These are phyloP conservation scores for Lipomyces spencermartinsiae DNA, from an alignment of 805 yeast genomes.

Conservation along the genomic window DNA sequence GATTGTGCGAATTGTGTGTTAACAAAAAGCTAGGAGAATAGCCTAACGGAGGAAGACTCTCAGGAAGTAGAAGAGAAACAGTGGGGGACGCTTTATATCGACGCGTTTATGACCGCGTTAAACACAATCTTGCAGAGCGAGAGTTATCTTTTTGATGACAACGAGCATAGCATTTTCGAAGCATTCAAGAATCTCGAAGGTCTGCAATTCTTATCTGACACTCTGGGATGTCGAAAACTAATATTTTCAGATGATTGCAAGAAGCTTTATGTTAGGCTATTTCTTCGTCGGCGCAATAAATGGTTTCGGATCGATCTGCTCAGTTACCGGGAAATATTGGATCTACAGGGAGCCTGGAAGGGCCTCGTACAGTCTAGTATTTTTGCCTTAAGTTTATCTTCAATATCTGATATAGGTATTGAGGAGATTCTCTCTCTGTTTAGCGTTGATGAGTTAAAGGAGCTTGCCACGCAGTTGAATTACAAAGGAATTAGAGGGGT, in stretches of 20 bases:
- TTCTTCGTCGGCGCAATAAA: conserved; percentile 27
- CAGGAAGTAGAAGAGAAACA: background rate
- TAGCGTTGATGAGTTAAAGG: conserved; percentile 31
- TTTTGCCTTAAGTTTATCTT: conserved; percentile 8
- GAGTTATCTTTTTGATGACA: conserved; percentile 27
- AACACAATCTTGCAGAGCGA: conserved; percentile 33
- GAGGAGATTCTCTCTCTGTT: conserved; percentile 27
- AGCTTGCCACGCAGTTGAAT: conserved; percentile 19
- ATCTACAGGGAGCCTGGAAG: conserved; percentile 20
- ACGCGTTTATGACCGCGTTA: conserved; percentile 30
- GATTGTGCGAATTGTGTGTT: background rate
- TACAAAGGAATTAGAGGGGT: conserved; percentile 12
- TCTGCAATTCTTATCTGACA: background rate
- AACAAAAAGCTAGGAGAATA: background rate
- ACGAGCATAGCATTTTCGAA: conserved; percentile 28
- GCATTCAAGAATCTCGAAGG: conserved; percentile 26
- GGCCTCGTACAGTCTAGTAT: conserved; percentile 8
- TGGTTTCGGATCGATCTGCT: conserved; percentile 33
- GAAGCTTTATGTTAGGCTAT: conserved; percentile 35
- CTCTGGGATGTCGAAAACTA: background rate
- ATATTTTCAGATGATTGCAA: conserved; percentile 22
- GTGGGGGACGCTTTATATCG: conserved; percentile 31
- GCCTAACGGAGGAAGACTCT: conserved; percentile 5
- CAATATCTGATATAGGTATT: background rate
- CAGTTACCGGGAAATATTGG: conserved; percentile 28